Base-by-base conservation (phyloP, 805 yeast genomes). In the Lipomyces yamadae region DNA sequence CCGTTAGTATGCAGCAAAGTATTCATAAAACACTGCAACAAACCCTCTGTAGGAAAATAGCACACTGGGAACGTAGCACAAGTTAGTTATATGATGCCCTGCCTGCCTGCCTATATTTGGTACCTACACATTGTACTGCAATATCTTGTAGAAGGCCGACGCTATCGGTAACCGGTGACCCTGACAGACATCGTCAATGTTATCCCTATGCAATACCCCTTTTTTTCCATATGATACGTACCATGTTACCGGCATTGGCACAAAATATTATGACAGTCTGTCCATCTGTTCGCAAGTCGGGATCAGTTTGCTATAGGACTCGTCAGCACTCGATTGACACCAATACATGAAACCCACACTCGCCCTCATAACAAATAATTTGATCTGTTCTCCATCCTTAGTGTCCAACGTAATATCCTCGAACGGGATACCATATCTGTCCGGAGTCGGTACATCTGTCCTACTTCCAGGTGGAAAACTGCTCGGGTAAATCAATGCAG, bases 221-320 rank as follows among this genome's bases (percentile, higher is more conserved):
- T 5, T 13, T 1, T 5, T 13, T 52, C 15, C 4, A 15, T 29
- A n/a, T 52, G 13, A 10, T 18, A 11, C n/a, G 42, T 39, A 65
- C 68, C 70, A 94, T 94, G 76, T 95, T 94, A 4, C 98, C 98
- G 1, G 98, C 98, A 78, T 94, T 94, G 3, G 98, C 98, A 59
- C 92, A 87, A 61, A 93, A 81, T 29, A 95, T 83, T 33, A 95
- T 74, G 10, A 94, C 83, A 0, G 98, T 91, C 70, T 88, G 60
- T 29, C 67, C 67, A 39, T 15, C 35, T 8, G 24, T 32, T 35
- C 68, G 56, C 39, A 54, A 30, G 3, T 67, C 66, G 10, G 67
- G 66, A 48, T 58, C 70, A 1, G 54, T 34, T 30, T 66, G 64
- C 63, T 64, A 50, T 6, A 63, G 18, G 24, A n/a, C 48, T 11